Evolutionary conservation across 2,329 filamentous ascomycete species (phyloP).

Genomic region (Aurifilum marmelostoma): DNA sequence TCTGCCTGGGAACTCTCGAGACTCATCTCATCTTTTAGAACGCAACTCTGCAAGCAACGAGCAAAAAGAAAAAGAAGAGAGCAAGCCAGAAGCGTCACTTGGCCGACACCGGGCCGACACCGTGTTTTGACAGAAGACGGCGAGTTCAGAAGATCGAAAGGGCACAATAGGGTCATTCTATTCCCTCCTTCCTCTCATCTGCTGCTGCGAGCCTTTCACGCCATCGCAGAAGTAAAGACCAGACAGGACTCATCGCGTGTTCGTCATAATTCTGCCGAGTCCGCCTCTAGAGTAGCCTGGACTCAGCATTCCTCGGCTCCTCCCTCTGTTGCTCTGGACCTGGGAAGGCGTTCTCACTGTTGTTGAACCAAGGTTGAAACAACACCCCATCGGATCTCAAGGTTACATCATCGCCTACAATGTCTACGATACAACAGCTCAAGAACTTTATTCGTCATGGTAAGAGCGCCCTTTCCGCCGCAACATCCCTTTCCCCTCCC

Average conservation of each 20-base stretch:
- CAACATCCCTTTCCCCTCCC: constrained; percentile 3
- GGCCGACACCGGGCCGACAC: too few species aligned
- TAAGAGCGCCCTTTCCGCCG: constrained; percentile 38
- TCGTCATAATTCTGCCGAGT: neutral
- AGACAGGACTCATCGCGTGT: neutral
- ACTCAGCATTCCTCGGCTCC: constrained; percentile 9
- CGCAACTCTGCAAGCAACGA: neutral
- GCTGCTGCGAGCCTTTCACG: neutral
- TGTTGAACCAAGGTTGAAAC: constrained; percentile 9
- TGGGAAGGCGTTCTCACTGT: neutral
- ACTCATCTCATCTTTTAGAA: neutral
- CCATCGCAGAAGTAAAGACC: neutral
- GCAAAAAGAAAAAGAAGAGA: neutral
- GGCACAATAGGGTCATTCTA: neutral
- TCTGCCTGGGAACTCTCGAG: neutral
- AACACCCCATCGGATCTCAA: neutral
- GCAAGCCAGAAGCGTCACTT: neutral
- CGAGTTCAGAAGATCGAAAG: neutral
- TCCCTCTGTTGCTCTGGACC: neutral
- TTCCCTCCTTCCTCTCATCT: neutral
- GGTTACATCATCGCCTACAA: constrained; percentile 36
- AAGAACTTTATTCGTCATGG: constrained; percentile 98
- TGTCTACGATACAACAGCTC: constrained; percentile 86
- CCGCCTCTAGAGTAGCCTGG: neutral
- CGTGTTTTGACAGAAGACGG: neutral